Evolutionary conservation across 2,329 filamentous ascomycete species (phyloP).

Genomic region (Cladophialophora bantiana): DNA sequence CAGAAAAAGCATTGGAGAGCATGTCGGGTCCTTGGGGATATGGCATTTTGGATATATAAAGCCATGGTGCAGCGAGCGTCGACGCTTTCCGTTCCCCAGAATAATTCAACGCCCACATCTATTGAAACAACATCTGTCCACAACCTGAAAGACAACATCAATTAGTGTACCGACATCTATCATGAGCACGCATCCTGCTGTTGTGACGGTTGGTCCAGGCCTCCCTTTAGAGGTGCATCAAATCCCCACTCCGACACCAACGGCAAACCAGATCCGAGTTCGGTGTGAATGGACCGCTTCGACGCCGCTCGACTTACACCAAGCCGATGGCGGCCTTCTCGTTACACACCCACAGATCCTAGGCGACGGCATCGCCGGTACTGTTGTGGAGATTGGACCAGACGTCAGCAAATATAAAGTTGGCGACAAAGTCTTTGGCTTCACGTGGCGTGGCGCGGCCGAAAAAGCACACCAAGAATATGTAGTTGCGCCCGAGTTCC

Average conservation of each 20-base stretch:
- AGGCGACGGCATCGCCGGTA: conserved; percentile 61
- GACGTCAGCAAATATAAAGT: conserved; percentile 54
- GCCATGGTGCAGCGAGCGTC: not conserved
- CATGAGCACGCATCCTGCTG: conserved; percentile 50
- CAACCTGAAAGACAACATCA: not conserved
- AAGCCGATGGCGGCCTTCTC: conserved; percentile 66
- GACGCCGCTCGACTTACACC: conserved; percentile 67
- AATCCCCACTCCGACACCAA: conserved; percentile 47
- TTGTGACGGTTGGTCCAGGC: conserved; percentile 51
- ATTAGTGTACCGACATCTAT: not conserved
- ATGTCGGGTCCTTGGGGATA: not conserved
- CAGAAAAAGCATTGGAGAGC: not conserved
- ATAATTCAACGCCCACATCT: not conserved
- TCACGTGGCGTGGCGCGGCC: conserved; percentile 56
- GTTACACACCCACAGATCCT: conserved; percentile 59
- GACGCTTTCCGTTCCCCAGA: not conserved
- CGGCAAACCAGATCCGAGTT: conserved; percentile 59
- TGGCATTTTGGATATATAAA: conserved; percentile 7
- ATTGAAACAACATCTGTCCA: not conserved
- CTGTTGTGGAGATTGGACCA: conserved; percentile 60
- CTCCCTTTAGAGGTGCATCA: conserved; percentile 47
- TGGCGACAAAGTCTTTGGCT: conserved; percentile 65
- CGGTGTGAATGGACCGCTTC: conserved; percentile 66
- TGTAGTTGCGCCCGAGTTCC: conserved; percentile 59
- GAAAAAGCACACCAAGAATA: conserved; percentile 65